Evolutionary conservation across 2,329 filamentous ascomycete species (phyloP), one percentile per base, ranked within the genome.

Genomic region (Phialemoniopsis sp.): DNA sequence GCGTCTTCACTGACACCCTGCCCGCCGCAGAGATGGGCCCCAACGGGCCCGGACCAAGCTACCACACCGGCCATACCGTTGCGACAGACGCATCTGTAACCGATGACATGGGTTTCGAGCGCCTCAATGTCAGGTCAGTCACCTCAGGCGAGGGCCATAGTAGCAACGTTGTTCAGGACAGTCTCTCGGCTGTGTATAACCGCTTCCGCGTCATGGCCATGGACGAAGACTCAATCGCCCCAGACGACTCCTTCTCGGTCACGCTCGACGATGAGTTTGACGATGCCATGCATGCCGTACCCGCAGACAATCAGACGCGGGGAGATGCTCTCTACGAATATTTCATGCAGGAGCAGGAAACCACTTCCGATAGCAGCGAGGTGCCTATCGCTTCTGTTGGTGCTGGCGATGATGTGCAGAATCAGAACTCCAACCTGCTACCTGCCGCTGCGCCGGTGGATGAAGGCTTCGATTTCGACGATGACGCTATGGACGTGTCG

Each of bases 21-120:
- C 70, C 70, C 0, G 58, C 59, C 1, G 57, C 70, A 2, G 57
- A 66, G 1, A 60, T 70, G 51, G 70, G 69, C 0, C 67, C 70
- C 2, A 62, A 51, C 18, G 67, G 68, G 0, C 70, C 70, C 2
- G 70, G 70, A 1, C 70, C 70, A 4, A 58, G 55, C 4, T 73
- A 66, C 45, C 67, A 69, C 46, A 73, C 70, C 0, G 70, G 68
- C 1, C 44, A 49, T 5, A 70, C 68, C 3, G 46, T 64, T 0
- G 48, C 50, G 5, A 49, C 50, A 6, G 50, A 45, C 14, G 21
- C 21, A 6, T 26, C 21, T 26, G 21, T 26, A 6, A 26, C 21
- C 6, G 21, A 26, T 10, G 21, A 26, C 21, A 26, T 26, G 21
- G 10, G 21, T 26, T 26, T 26, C 21, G 21, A 26, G 21, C 21